These are phyloP conservation scores for Amaranthus palmeri DNA, from an alignment of 148 eudicot genomes.

Conservation along the genomic window DNA sequence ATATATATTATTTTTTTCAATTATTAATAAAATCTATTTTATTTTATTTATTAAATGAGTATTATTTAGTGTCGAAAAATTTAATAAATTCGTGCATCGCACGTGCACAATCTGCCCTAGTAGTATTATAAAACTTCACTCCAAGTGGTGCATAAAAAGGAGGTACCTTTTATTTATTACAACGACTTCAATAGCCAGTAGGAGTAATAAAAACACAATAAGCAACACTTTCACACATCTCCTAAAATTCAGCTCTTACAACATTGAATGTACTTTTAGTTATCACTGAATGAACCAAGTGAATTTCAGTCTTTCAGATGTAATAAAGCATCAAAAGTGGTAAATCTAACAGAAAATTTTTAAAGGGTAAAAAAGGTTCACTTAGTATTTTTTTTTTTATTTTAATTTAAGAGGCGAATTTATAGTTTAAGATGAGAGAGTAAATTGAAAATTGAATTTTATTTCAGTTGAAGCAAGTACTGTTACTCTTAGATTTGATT, in stretches of 20 bases:
- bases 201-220: constrained; percentile 4
- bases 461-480: neutral
- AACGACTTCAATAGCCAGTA: too few relatives aligned
- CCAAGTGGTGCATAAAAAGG: constrained; percentile 1
- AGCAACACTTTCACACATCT: constrained; percentile 9
- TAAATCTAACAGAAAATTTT: neutral
- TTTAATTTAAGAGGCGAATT: constrained; percentile 3
- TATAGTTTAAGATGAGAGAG: neutral
- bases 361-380: constrained; percentile 11
- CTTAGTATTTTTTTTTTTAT: neutral
- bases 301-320: constrained; percentile 15
- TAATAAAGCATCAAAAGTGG: constrained; percentile 17
- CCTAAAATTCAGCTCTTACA: constrained; percentile 23
- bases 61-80: too few relatives aligned
- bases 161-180: neutral
- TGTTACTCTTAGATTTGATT: neutral
- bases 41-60: too few relatives aligned
- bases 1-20: too few relatives aligned
- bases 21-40: too few relatives aligned
- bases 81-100: too few relatives aligned
- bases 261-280: constrained; percentile 7
- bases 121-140: too few relatives aligned
- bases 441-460: neutral
- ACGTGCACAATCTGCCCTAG: too few relatives aligned
- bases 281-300: constrained; percentile 13